These are phyloP conservation scores for Hymenoscyphus scutula DNA, from an alignment of 2,329 filamentous ascomycete genomes.

Conservation along the genomic window DNA sequence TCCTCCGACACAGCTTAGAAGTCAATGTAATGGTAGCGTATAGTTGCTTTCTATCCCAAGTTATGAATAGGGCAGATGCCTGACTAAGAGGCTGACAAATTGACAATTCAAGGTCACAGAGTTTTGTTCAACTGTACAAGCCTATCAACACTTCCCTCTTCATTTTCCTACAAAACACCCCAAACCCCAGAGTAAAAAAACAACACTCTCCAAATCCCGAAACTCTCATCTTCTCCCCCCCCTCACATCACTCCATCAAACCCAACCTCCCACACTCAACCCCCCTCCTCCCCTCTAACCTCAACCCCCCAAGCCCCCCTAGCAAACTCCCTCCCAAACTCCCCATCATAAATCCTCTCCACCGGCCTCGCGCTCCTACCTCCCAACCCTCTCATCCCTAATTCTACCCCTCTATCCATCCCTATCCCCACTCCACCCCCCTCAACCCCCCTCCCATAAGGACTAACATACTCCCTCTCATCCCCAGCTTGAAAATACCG, in stretches of 20 bases:
- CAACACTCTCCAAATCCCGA: neutral
- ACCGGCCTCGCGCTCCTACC: neutral
- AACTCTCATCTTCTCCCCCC: too few species aligned
- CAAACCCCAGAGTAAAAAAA: neutral
- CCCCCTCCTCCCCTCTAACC: neutral
- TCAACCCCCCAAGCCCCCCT: constrained; percentile 11
- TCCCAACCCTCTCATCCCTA: neutral
- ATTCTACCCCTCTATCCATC: neutral
- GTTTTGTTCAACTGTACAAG: too few species aligned
- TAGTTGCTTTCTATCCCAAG: too few species aligned
- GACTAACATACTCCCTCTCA: neutral
- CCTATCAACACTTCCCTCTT: too few species aligned
- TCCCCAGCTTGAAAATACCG: neutral
- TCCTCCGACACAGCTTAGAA: too few species aligned
- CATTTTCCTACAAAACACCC: too few species aligned
- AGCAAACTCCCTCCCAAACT: constrained; percentile 5
- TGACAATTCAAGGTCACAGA: too few species aligned
- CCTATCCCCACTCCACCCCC: neutral
- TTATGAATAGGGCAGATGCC: too few species aligned
- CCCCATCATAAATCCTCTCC: neutral
- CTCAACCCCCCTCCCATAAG: neutral
- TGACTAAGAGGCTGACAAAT: too few species aligned
- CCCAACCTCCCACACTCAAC: neutral
- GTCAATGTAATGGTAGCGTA: too few species aligned
- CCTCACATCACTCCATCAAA: neutral